These are phyloP conservation scores for Aureobasidium namibiae DNA, from an alignment of 2,329 filamentous ascomycete species.

Conservation along the genomic window DNA sequence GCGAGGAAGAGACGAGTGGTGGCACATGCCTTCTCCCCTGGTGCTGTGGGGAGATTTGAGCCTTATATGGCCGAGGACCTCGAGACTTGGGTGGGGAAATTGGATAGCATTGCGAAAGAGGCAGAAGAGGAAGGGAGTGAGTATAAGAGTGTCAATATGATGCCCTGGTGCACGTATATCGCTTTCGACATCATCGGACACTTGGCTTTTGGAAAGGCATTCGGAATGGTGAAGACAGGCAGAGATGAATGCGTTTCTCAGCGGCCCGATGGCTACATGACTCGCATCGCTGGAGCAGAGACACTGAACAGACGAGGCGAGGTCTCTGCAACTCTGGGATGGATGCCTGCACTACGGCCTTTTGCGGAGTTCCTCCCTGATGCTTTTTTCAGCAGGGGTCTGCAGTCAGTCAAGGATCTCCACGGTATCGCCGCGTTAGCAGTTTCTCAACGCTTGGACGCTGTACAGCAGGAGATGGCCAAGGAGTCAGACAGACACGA, in stretches of 20 bases:
- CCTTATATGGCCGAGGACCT: slow-evolving; percentile 25
- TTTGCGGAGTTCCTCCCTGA: slow-evolving; percentile 20
- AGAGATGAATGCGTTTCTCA: slow-evolving; percentile 18
- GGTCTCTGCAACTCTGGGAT: slow-evolving; percentile 17
- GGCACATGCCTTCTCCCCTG: slow-evolving; percentile 28
- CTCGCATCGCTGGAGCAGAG: slow-evolving; percentile 17
- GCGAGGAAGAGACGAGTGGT: slow-evolving; percentile 29
- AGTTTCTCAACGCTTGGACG: slow-evolving; percentile 23
- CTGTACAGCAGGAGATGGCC: slow-evolving; percentile 6
- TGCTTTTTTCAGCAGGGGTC: slow-evolving; percentile 21
- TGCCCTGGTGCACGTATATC: slow-evolving; percentile 21
- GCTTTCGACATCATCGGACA: slow-evolving; percentile 21
- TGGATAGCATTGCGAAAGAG: slow-evolving; percentile 19
- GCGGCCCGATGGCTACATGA: slow-evolving; percentile 17
- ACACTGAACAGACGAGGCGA: slow-evolving; percentile 20
- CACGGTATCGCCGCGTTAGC: slow-evolving; percentile 23
- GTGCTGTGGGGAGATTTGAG: slow-evolving; percentile 26
- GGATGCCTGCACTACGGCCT: slow-evolving; percentile 9
- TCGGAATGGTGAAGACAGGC: slow-evolving; percentile 22
- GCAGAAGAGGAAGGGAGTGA: slow-evolving; percentile 9
- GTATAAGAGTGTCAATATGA: slow-evolving; percentile 18
- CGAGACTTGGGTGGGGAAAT: slow-evolving; percentile 17
- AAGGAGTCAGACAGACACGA: slow-evolving; percentile 23
- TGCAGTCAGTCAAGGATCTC: slow-evolving; percentile 18
- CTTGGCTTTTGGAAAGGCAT: slow-evolving; percentile 22